These are phyloP conservation scores for Daldinia decipiens DNA, from an alignment of 495 filamentous ascomycete species.

Conservation along the genomic window DNA sequence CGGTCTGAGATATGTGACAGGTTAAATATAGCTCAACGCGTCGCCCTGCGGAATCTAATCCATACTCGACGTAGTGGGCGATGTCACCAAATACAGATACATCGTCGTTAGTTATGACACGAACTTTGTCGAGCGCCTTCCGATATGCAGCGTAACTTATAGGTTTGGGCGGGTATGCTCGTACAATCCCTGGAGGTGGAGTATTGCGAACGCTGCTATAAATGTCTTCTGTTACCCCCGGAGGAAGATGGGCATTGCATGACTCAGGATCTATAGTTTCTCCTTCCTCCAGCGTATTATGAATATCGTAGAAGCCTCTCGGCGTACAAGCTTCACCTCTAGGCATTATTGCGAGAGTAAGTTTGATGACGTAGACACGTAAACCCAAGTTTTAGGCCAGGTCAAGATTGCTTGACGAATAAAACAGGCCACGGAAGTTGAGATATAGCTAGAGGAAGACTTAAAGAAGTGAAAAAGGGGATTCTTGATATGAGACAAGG, in stretches of 20 bases:
- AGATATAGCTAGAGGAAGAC: neutral
- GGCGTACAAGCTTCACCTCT: neutral
- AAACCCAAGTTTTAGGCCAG: neutral
- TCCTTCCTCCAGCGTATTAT: neutral
- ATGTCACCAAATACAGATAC: constrained; percentile 77
- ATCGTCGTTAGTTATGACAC: constrained; percentile 64
- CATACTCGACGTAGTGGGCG: constrained; percentile 77
- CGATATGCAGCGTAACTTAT: neutral
- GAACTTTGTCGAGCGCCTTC: neutral
- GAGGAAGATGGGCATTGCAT: neutral
- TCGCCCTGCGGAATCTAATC: constrained; percentile 75
- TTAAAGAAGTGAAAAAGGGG: neutral
- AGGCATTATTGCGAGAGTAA: neutral
- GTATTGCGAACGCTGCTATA: neutral
- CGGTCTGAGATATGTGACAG: constrained; percentile 21
- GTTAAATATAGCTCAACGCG: constrained; percentile 48
- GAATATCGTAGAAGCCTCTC: neutral
- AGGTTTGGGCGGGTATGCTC: neutral
- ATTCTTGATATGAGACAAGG: neutral
- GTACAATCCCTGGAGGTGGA: neutral
- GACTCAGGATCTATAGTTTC: neutral
- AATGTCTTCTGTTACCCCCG: neutral
- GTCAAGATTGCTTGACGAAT: neutral
- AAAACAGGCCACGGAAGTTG: neutral
- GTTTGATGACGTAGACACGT: neutral